phyloP scores from a whole-genome alignment of 2,329 filamentous ascomycete genomes.

The Aspergillus calidoustus region DNA sequence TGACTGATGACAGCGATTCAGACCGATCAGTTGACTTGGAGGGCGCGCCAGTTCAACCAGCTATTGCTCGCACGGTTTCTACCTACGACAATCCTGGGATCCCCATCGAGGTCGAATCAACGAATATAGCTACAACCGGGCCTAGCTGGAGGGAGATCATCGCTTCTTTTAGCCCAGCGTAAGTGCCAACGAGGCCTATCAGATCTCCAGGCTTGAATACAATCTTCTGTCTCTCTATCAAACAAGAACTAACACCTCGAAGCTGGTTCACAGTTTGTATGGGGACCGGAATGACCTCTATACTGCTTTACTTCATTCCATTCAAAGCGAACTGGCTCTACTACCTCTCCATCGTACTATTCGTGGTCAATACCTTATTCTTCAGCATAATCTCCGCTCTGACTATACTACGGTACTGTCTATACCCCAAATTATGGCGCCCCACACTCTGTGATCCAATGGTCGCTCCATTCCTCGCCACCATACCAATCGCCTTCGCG shows the following conservation, averaged over 20 bases:
- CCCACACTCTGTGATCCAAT: constrained; percentile 69
- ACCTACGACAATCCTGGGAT: background rate
- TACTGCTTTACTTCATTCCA: constrained; percentile 42
- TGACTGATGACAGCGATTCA: background rate
- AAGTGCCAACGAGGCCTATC: background rate
- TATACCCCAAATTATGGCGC: constrained; percentile 69
- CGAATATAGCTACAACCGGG: background rate
- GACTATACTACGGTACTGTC: constrained; percentile 62
- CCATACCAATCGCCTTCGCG: constrained; percentile 70
- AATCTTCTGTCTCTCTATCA: background rate
- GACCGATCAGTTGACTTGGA: background rate
- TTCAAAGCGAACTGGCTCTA: constrained; percentile 45
- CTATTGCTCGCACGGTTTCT: background rate
- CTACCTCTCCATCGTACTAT: constrained; percentile 42
- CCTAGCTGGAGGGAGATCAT: background rate
- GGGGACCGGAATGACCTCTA: constrained; percentile 48
- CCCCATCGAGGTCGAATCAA: background rate
- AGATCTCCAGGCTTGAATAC: too few species aligned
- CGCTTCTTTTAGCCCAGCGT: background rate
- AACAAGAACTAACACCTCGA: background rate
- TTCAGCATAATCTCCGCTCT: constrained; percentile 47
- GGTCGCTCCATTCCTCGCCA: constrained; percentile 71
- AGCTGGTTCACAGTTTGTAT: constrained; percentile 48
- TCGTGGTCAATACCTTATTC: constrained; percentile 41
- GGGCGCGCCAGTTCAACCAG: background rate